phyloP scores from a whole-genome alignment of 2,329 filamentous ascomycete species.

The Phyllosticta citribraziliensis region DNA sequence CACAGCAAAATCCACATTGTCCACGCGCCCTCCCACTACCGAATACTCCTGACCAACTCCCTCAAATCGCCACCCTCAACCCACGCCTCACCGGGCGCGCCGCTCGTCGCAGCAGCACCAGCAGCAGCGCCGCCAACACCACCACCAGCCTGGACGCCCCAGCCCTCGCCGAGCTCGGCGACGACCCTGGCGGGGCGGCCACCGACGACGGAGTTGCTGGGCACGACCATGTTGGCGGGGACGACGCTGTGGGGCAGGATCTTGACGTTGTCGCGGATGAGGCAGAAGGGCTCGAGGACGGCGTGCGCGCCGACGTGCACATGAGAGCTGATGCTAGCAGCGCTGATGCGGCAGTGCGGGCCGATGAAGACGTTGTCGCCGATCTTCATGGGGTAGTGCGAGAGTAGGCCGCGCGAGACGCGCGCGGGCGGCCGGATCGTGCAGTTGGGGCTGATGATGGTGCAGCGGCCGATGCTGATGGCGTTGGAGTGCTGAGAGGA shows the following conservation, averaged over 20 bases:
- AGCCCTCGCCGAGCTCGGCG: conserved; percentile 43
- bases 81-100: conserved; percentile 32
- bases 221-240: conserved; percentile 81
- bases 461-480: conserved; percentile 85
- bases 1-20: too few species aligned
- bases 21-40: conserved; percentile 11
- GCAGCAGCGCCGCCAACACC: not conserved
- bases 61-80: conserved; percentile 42
- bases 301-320: conserved; percentile 74
- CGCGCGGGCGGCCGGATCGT: conserved; percentile 76
- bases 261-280: conserved; percentile 87
- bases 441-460: conserved; percentile 70
- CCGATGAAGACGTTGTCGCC: conserved; percentile 93
- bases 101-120: conserved; percentile 19
- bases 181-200: conserved; percentile 37
- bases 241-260: conserved; percentile 78
- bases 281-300: conserved; percentile 74
- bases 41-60: conserved; percentile 38
- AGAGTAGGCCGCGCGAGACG: conserved; percentile 64
- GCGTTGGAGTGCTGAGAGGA: conserved; percentile 37
- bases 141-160: conserved; percentile 29
- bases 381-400: conserved; percentile 82
- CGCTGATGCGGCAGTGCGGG: conserved; percentile 55
- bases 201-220: conserved; percentile 85
- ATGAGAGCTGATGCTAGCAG: conserved; percentile 73